These are phyloP conservation scores for Ophiostoma triangulosporum DNA, from an alignment of 2,329 filamentous ascomycete genomes.

Conservation along the genomic window DNA sequence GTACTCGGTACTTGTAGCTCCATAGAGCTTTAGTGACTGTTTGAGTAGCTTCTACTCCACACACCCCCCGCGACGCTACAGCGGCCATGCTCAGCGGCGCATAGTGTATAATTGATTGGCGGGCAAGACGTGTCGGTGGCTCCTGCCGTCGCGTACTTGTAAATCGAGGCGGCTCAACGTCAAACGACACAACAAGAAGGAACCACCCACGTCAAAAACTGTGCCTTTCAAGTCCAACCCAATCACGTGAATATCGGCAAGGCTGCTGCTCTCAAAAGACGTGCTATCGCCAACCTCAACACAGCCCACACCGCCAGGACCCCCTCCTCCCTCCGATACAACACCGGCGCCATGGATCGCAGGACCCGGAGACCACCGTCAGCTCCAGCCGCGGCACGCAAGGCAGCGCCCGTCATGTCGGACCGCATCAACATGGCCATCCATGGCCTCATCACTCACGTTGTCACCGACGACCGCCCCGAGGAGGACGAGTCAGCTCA, in stretches of 20 bases:
- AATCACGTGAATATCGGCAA: neutral
- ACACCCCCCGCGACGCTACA: neutral
- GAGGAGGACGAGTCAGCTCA: constrained; percentile 57
- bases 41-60: neutral
- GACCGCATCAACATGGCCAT: constrained; percentile 67
- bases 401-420: constrained; percentile 43
- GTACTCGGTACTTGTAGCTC: neutral
- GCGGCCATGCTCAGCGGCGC: neutral
- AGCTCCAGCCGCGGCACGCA: constrained; percentile 15
- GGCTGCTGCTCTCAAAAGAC: neutral
- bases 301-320: neutral
- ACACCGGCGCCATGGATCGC: constrained; percentile 9
- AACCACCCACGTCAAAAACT: neutral
- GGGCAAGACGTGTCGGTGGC: constrained; percentile 7
- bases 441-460: constrained; percentile 61
- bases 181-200: neutral
- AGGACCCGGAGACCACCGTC: constrained; percentile 5
- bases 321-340: too few species aligned
- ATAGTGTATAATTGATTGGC: neutral
- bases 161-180: neutral
- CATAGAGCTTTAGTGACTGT: neutral
- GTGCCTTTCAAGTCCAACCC: neutral
- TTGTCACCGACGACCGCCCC: constrained; percentile 52
- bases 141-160: constrained; percentile 6
- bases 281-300: neutral